Evolutionary conservation across 441 rosid genomes (phyloP).

Genomic region (Croton laevigatus): DNA sequence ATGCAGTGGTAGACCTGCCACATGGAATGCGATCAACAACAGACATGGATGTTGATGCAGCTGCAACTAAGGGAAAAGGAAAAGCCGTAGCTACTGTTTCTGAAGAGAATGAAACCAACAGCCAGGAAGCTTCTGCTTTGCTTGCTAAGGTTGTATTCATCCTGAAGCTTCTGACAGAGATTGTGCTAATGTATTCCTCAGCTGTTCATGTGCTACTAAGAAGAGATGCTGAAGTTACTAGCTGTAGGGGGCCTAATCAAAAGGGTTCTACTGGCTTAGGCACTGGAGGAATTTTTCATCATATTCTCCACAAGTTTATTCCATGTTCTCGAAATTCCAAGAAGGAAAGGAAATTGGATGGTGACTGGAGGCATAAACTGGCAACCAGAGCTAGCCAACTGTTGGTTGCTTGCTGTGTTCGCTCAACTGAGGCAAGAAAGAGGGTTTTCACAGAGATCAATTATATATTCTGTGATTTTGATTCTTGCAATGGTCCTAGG

Average conservation of each 20-base stretch:
- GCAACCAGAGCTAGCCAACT: constrained; percentile 81
- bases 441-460: constrained; percentile 78
- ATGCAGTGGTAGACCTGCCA: constrained; percentile 30
- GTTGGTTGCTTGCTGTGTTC: constrained; percentile 89
- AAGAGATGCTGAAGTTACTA: constrained; percentile 72
- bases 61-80: constrained; percentile 81
- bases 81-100: constrained; percentile 69
- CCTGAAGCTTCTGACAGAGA: constrained; percentile 92
- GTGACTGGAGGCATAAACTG: constrained; percentile 92
- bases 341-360: constrained; percentile 77
- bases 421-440: constrained; percentile 90
- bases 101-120: constrained; percentile 51
- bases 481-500: constrained; percentile 51
- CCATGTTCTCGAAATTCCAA: constrained; percentile 60
- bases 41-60: constrained; percentile 93
- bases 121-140: constrained; percentile 67
- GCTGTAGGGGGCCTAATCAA: constrained; percentile 55
- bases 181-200: constrained; percentile 79
- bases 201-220: constrained; percentile 81
- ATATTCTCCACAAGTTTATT: constrained; percentile 74
- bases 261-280: constrained; percentile 43
- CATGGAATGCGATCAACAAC: constrained; percentile 45
- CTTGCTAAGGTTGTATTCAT: constrained; percentile 88
- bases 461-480: constrained; percentile 66
- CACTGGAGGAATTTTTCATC: constrained; percentile 74